These are phyloP conservation scores for Xylaria sp. DNA, from an alignment of 2,329 filamentous ascomycete genomes.

Conservation along the genomic window DNA sequence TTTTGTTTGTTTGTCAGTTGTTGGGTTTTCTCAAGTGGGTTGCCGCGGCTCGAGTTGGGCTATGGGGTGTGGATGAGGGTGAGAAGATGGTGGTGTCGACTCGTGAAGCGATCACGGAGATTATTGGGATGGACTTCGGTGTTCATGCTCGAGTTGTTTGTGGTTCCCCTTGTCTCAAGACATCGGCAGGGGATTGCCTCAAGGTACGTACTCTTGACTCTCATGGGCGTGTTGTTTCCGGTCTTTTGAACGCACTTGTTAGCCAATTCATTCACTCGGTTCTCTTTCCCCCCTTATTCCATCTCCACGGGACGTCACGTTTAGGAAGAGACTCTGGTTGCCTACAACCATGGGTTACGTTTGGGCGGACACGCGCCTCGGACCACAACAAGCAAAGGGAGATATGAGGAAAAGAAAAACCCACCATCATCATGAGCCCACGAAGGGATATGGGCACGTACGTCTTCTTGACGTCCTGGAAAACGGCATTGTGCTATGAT, in stretches of 20 bases:
- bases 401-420: neutral
- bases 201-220: conserved; percentile 33
- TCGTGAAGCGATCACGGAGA: too few species aligned
- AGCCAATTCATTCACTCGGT: neutral
- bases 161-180: neutral
- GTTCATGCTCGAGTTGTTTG: neutral
- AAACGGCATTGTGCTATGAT: conserved; percentile 21
- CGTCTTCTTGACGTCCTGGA: conserved; percentile 30
- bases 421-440: conserved; percentile 35
- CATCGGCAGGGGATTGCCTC: neutral
- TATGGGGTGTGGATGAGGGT: too few species aligned
- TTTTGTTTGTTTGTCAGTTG: too few species aligned
- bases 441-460: conserved; percentile 38
- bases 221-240: conserved; percentile 34
- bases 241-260: conserved; percentile 20
- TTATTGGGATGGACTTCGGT: neutral
- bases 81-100: neutral
- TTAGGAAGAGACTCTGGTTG: neutral
- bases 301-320: neutral
- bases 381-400: neutral
- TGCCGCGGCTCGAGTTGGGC: neutral
- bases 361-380: neutral
- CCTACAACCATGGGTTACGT: neutral
- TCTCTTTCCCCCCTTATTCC: neutral
- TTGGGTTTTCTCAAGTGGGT: neutral